These are phyloP conservation scores for Macrocybe gigantea DNA, from an alignment of 768 basidiomycete genomes.

Conservation along the genomic window DNA sequence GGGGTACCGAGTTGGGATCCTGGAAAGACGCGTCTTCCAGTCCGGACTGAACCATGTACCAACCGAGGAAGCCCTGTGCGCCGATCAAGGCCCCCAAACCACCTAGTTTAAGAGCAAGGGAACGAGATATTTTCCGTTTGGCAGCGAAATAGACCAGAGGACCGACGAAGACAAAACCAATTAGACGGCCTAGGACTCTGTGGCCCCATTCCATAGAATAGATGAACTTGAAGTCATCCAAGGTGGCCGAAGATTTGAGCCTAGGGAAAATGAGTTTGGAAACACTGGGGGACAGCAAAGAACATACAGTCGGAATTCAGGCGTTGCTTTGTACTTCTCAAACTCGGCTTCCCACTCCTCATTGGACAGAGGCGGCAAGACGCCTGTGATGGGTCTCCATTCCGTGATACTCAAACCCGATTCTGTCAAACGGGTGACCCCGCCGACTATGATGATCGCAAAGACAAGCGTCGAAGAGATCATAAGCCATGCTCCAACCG, in stretches of 20 bases:
- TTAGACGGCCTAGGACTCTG: conserved; percentile 84
- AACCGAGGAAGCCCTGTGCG: conserved; percentile 87
- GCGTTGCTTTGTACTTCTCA: conserved; percentile 89
- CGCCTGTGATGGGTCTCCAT: conserved; percentile 90
- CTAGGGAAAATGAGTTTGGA: conserved; percentile 31
- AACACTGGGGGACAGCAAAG: not conserved
- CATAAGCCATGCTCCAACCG: conserved; percentile 83
- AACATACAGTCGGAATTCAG: conserved; percentile 91
- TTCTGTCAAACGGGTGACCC: conserved; percentile 94
- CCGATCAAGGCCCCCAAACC: conserved; percentile 81
- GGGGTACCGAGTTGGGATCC: conserved; percentile 80
- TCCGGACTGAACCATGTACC: conserved; percentile 99
- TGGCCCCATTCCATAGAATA: conserved; percentile 99
- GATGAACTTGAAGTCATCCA: conserved; percentile 92
- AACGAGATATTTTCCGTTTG: conserved; percentile 60
- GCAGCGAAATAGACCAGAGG: conserved; percentile 79
- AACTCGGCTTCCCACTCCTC: conserved; percentile 86
- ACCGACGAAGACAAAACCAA: conserved; percentile 77
- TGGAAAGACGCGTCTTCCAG: conserved; percentile 72
- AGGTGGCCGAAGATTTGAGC: conserved; percentile 80
- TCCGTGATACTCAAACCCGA: conserved; percentile 97
- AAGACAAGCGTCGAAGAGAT: conserved; percentile 82
- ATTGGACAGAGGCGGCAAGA: conserved; percentile 73
- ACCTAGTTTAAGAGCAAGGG: conserved; percentile 57
- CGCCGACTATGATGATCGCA: conserved; percentile 91